A percentile compares a stretch with the other conserved stretches of the same genome.
Conservation (phyloP, 164 flowering plant genomes). For the Protea cynaroides region DNA sequence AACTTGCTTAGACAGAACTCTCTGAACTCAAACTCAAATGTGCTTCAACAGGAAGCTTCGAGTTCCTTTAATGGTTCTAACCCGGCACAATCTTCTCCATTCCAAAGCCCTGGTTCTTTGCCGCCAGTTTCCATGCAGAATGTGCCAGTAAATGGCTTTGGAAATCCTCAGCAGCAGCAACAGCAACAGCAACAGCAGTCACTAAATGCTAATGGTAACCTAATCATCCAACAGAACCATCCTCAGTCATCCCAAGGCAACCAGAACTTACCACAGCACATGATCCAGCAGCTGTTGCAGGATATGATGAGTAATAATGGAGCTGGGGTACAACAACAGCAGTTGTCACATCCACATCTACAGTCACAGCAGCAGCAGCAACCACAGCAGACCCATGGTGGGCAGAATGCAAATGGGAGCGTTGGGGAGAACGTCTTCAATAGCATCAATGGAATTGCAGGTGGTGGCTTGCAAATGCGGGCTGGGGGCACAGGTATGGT, state of each 20-base stretch:
- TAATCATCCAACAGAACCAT: slow-evolving; percentile 38
- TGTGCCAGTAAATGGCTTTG: slow-evolving; percentile 36
- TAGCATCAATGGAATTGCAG: slow-evolving; percentile 8
- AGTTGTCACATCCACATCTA: too few species aligned
- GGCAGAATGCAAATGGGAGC: slow-evolving; percentile 31
- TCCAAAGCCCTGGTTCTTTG: slow-evolving; percentile 42
- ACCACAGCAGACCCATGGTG: slow-evolving; percentile 23
- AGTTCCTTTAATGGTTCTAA: slow-evolving; percentile 39
- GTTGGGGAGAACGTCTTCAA: slow-evolving; percentile 5
- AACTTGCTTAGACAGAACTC: slow-evolving; percentile 66
- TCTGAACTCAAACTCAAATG: slow-evolving; percentile 47
- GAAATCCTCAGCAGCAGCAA: slow-evolving; percentile 36
- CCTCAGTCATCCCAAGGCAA: slow-evolving; percentile 36
- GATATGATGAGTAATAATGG: slow-evolving; percentile 49
- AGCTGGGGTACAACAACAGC: slow-evolving; percentile 25
- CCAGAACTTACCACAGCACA: slow-evolving; percentile 58
- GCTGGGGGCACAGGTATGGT: slow-evolving; percentile 12
- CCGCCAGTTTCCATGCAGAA: slow-evolving; percentile 40
- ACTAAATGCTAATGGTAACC: slow-evolving; percentile 13
- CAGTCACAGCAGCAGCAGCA: too few species aligned
- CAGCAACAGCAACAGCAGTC: slow-evolving; percentile 35
- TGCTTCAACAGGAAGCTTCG: slow-evolving; percentile 46
- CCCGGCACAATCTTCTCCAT: slow-evolving; percentile 39
- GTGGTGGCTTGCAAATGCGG: slow-evolving; percentile 4
- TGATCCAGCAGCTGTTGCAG: slow-evolving; percentile 80